A percentile compares a stretch with the other conserved stretches of the same genome.
These are phyloP conservation scores for Jackrogersella multiformis DNA, from an alignment of 495 filamentous ascomycete genomes.

Conservation along the genomic window DNA sequence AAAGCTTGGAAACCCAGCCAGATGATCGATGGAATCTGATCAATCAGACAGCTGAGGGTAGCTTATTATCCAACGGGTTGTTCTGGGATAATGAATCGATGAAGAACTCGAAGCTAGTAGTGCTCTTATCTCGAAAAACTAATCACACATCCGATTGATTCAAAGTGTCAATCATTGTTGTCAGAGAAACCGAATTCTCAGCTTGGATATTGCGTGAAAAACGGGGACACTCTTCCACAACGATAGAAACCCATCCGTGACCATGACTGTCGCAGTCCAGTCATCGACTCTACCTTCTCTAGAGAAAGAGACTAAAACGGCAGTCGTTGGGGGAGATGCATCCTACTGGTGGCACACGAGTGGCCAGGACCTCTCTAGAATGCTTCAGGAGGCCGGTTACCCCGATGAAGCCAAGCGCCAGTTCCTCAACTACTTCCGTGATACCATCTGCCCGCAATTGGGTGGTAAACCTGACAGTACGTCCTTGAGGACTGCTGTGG, in stretches of 20 bases:
- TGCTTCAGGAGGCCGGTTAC: neutral
- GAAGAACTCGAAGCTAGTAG: neutral
- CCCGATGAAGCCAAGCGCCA: neutral
- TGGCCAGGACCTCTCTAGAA: constrained; percentile 3
- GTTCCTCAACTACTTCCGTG: constrained; percentile 4
- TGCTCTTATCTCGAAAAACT: neutral
- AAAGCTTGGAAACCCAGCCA: neutral
- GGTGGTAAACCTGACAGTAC: neutral
- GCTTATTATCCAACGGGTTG: neutral
- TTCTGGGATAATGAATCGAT: neutral
- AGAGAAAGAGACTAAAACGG: neutral
- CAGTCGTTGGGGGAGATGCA: neutral
- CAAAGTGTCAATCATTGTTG: neutral
- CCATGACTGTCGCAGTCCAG: neutral
- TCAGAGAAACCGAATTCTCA: neutral
- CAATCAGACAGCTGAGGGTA: neutral
- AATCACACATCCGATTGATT: neutral
- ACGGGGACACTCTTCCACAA: neutral
- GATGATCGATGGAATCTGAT: too few species aligned
- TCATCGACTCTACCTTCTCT: neutral
- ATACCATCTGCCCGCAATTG: constrained; percentile 1
- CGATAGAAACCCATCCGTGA: neutral
- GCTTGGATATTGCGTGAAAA: neutral
- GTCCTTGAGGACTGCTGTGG: neutral
- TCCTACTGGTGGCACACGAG: constrained; percentile 2